Evolutionary conservation across 2,329 filamentous ascomycete species (phyloP).

Genomic region (Phaeoacremonium minimum): DNA sequence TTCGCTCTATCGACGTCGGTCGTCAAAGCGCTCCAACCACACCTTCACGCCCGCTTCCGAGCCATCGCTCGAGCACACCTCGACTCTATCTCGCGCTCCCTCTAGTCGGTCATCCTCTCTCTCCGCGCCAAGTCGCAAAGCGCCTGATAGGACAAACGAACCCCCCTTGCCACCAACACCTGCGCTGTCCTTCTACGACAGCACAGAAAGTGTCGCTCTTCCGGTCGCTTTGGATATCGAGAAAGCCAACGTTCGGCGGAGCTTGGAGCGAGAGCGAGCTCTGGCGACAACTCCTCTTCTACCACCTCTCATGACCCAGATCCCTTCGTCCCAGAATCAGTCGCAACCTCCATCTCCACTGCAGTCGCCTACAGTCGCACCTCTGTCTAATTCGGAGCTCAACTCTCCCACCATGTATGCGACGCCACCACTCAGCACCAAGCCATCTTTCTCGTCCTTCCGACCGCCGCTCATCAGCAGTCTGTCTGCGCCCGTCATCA

Average conservation of each 20-base stretch:
- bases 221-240: constrained; percentile 46
- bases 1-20: constrained; percentile 46
- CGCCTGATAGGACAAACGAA: constrained; percentile 41
- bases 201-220: constrained; percentile 47
- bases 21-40: constrained; percentile 36
- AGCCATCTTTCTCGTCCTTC: constrained; percentile 75
- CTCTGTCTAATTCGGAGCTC: constrained; percentile 38
- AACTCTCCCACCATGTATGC: constrained; percentile 35
- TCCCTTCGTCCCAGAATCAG: constrained; percentile 33
- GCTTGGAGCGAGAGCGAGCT: constrained; percentile 51
- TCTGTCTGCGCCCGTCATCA: constrained; percentile 55
- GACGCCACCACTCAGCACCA: constrained; percentile 72
- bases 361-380: constrained; percentile 76
- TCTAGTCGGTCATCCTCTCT: constrained; percentile 79
- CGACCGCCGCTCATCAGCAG: constrained; percentile 58
- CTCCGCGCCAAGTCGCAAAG: constrained; percentile 53
- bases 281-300: constrained; percentile 78
- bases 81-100: constrained; percentile 58
- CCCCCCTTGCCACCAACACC: constrained; percentile 56
- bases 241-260: constrained; percentile 43
- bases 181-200: constrained; percentile 58
- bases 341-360: constrained; percentile 72
- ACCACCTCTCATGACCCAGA: constrained; percentile 69
- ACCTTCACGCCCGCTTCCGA: constrained; percentile 69
- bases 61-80: constrained; percentile 72